Evolutionary conservation across 257 asterid species (phyloP).

Genomic region (Penstemon eatonii): DNA sequence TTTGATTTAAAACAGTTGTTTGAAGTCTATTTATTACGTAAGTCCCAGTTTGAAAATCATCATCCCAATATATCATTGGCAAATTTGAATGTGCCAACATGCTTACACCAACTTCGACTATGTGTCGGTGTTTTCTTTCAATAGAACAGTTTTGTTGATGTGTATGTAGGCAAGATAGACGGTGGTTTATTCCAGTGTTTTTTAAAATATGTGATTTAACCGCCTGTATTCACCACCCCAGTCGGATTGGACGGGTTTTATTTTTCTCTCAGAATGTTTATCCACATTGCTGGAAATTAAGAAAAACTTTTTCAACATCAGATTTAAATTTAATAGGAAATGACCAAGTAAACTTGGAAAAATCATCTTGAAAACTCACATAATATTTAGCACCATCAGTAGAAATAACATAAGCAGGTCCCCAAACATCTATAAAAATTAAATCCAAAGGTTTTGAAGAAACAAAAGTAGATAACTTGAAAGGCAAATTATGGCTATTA

Average conservation of each 20-base stretch:
- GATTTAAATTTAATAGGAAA: background rate
- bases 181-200: background rate
- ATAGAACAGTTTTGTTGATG: constrained; percentile 12
- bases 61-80: too few relatives aligned
- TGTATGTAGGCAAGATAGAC: background rate
- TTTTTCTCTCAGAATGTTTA: background rate
- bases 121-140: constrained; percentile 7
- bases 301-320: background rate
- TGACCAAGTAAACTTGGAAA: background rate
- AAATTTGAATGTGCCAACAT: too few relatives aligned
- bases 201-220: background rate
- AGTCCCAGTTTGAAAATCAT: too few relatives aligned
- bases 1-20: too few relatives aligned
- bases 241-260: constrained; percentile 2
- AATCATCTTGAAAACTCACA: background rate
- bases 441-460: background rate
- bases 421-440: background rate
- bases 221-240: constrained; percentile 17
- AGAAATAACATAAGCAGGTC: background rate
- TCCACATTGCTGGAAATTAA: background rate
- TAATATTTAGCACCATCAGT: background rate
- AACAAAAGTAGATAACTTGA: background rate
- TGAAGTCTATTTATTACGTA: too few relatives aligned
- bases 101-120: constrained; percentile 17
- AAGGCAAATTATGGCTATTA: background rate